phyloP scores from a whole-genome alignment of 139 green algal genomes.

The Chlorella sp. region DNA sequence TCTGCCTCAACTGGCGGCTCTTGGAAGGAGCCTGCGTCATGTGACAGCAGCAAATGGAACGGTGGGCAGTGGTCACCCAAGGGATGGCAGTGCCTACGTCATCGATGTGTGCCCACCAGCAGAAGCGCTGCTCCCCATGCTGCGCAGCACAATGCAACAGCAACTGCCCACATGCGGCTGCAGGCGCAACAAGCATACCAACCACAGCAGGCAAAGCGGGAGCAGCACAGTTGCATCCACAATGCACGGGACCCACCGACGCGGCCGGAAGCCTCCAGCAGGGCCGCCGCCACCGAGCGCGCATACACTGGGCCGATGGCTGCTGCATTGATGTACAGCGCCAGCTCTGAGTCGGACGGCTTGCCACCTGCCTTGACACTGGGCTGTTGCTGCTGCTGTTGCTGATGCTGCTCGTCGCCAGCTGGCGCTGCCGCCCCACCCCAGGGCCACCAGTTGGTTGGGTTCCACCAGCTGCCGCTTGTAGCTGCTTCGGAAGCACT shows the following conservation, averaged over 20 bases:
- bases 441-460: slow-evolving; percentile 6
- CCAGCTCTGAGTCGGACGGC: slow-evolving; percentile 50
- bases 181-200: too few species aligned
- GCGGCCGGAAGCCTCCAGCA: slow-evolving; percentile 48
- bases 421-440: background rate
- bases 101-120: too few species aligned
- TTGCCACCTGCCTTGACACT: background rate
- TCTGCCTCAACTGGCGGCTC: slow-evolving; percentile 57
- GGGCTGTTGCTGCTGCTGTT: background rate
- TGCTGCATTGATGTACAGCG: slow-evolving; percentile 55
- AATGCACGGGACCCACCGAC: slow-evolving; percentile 7
- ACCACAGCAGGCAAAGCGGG: background rate
- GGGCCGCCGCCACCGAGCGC: slow-evolving; percentile 55
- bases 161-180: too few species aligned
- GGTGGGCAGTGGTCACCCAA: too few species aligned
- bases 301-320: slow-evolving; percentile 61
- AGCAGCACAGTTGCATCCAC: too few species aligned
- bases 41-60: too few species aligned
- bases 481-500: background rate
- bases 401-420: background rate
- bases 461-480: slow-evolving; percentile 17
- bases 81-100: too few species aligned
- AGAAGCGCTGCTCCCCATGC: too few species aligned
- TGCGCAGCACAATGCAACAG: too few species aligned
- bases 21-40: slow-evolving; percentile 26